Base-by-base conservation (phyloP, 768 basidiomycete species). In the Boletales sp. region DNA sequence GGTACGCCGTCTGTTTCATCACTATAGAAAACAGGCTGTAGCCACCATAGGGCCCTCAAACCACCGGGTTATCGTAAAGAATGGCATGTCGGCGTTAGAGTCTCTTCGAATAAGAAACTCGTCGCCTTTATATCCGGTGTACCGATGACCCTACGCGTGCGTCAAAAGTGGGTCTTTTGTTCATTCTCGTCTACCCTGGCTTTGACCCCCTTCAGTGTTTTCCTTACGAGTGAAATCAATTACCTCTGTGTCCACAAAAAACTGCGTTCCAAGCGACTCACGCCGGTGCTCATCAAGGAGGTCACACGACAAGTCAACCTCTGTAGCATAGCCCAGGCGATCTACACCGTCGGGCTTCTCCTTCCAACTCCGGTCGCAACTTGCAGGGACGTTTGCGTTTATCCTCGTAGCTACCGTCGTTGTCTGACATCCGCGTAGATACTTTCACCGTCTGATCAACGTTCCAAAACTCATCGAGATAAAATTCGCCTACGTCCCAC, bases 221-320 rank as follows among this genome's bases (percentile, higher is more conserved):
- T 98, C 62, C 72, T 69, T 28, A 82, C 84, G 37, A 85, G 84
- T 65, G 96, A 98, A 70, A 94, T 99, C 73, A 99, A 98, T 69
- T 98, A 90, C 70, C 86, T 99, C 44, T 95, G 93, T 61, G 85
- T 97, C 1, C 94, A 96, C 79, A 99, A 99, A 75, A 97, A 96
- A 69, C 73, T 98, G 33, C 87, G 96, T 15, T 90, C 92, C 0
- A 97, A 97, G 67, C 87, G 96, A 36, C 75, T 98, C 19, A 86
- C 96, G 0, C 96, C 96, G 1, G 90, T 98, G 12, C 78, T 99
- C 44, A 98, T 99, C 72, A 96, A 96, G 66, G 96, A 99, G 64
- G 87, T 98, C 21, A 98, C 96, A 0, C 79, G 96, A 18, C 90
- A 91, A 63, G 89, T 90, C 46, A 83, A 98, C 66, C 77, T 98